Percentiles rank a stretch among this genome's conserved stretches.
Conservation (phyloP, 208 protist species). For the Naegleria lovaniensis region DNA sequence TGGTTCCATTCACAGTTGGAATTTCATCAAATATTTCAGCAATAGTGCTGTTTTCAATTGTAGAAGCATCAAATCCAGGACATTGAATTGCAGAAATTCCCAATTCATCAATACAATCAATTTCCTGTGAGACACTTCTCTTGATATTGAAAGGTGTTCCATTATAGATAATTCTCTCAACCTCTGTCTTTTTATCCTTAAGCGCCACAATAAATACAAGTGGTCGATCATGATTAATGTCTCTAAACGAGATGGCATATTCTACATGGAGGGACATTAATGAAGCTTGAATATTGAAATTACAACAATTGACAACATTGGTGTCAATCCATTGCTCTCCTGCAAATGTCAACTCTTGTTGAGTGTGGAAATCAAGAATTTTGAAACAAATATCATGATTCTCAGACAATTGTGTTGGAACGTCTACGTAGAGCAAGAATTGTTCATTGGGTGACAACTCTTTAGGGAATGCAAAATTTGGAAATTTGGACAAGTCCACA, state of each 20-base stretch:
- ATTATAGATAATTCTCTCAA: not conserved
- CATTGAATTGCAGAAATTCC: not conserved
- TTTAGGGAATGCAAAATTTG: not conserved
- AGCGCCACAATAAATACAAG: not conserved
- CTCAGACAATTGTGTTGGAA: not conserved
- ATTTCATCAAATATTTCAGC: not conserved
- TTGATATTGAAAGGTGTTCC: not conserved
- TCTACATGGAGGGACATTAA: not conserved
- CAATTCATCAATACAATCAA: not conserved
- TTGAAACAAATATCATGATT: not conserved
- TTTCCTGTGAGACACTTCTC: not conserved
- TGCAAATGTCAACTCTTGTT: not conserved
- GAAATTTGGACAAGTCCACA: not conserved
- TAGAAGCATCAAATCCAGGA: not conserved
- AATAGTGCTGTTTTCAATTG: not conserved
- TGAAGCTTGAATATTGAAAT: not conserved
- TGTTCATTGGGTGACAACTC: not conserved
- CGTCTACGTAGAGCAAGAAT: not conserved
- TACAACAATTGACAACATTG: not conserved
- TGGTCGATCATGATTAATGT: not conserved
- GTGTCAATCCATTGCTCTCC: not conserved
- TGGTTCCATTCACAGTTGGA: not conserved
- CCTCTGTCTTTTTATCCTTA: not conserved
- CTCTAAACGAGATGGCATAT: not conserved
- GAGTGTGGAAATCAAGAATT: not conserved